Base-by-base conservation (phyloP, 148 eudicot species). In the Vaccinium myrtillus region DNA sequence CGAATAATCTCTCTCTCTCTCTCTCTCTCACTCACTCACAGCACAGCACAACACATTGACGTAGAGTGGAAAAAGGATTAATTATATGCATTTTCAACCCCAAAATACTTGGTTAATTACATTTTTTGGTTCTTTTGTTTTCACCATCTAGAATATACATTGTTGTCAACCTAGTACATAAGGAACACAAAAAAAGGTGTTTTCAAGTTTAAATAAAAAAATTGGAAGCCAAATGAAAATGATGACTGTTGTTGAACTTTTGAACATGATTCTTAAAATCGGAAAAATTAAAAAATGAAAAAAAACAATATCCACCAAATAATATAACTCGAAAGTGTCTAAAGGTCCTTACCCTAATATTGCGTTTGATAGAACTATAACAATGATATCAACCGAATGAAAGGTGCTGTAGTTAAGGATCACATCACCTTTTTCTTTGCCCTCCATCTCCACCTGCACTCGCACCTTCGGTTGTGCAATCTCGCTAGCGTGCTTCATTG, bases 401-500 rank as follows among this genome's bases (percentile, higher is more conserved):
- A 75, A 79, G 18, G 54, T 84, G 75, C 90, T 86, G 13, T 81
- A 79, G 6, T 85, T 84, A 58, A 93, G 83, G 83, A 92, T 87
- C 8, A 87, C 87, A 19, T 79, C 76, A 76, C 87, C 93, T 86
- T 90, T 93, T 32, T 93, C 94, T 86, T 88, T 91, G 21, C 85
- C 85, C 1, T 90, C 92, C 85, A 86, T 85, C 6, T 85, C 88
- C 27, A 86, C 87, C 19, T 46, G 65, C 27, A 93, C 91, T 39
- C 75, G 81, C 21, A 91, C 30, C 56, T 86, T 83, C 2, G 93
- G 93, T 49, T 84, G 83, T 4, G 87, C 87, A n/a, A 71, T 78
- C 83, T 86, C 83, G 55, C 93, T 91, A 5, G 86, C 91, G 16
- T 27, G 86, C 81, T 84, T 93, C 96, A 93, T 93, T 36, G 81